These are phyloP conservation scores for Triticum dicoccoides DNA, from an alignment of 176 grass and related monocot genomes.

Conservation along the genomic window DNA sequence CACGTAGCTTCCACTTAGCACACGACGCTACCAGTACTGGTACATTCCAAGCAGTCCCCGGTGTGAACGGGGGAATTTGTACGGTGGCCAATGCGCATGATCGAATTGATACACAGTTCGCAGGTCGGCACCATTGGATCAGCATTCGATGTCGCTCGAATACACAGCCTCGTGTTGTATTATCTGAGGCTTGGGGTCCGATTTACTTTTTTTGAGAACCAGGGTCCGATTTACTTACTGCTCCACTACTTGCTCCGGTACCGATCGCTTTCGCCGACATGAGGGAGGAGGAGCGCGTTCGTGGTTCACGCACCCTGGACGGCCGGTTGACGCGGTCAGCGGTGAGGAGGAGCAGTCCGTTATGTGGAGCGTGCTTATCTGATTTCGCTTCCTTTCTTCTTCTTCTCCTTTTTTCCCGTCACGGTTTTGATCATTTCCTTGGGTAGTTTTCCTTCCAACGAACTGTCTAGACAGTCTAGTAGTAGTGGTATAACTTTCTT, in stretches of 20 bases:
- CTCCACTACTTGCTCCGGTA: neutral
- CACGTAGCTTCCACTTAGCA: neutral
- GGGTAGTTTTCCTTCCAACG: neutral
- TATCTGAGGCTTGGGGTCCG: too few relatives aligned
- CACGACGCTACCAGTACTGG: too few relatives aligned
- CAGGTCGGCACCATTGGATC: neutral
- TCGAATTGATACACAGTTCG: neutral
- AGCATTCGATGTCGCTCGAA: neutral
- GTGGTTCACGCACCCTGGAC: neutral
- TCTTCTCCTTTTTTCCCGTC: neutral
- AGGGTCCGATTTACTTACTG: neutral
- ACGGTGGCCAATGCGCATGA: neutral
- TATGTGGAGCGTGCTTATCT: neutral
- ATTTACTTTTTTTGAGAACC: neutral
- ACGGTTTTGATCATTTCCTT: slow-evolving; percentile 13
- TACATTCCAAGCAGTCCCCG: neutral
- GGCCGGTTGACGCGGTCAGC: slow-evolving; percentile 28
- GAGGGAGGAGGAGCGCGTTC: neutral
- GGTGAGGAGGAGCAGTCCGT: too few relatives aligned
- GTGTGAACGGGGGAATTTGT: neutral
- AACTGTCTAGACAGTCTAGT: neutral
- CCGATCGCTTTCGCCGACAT: slow-evolving; percentile 20
- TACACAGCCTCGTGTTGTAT: too few relatives aligned
- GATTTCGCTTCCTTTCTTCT: neutral
- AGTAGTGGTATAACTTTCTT: neutral